Evolutionary conservation across 202 grass and related monocot species (phyloP).

Genomic region (Thinopyrum obtusiflorum): DNA sequence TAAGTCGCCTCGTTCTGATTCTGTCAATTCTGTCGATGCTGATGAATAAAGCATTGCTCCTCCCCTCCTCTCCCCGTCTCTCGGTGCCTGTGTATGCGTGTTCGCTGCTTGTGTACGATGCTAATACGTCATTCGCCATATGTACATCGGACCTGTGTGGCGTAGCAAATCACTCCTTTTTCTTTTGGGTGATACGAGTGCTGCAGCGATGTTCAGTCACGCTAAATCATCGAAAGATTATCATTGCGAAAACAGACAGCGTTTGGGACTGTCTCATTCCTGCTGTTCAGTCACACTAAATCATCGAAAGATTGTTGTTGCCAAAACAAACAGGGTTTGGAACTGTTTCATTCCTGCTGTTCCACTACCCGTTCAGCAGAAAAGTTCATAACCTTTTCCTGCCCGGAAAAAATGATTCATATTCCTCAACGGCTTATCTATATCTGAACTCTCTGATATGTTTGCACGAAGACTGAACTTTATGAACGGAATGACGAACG

Average conservation of each 20-base stretch:
- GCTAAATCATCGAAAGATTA: conserved; percentile 2
- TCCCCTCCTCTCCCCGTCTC: not conserved
- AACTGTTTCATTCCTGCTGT: not conserved
- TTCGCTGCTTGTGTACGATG: not conserved
- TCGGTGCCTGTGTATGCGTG: not conserved
- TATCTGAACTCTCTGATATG: not conserved
- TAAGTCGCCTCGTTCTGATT: not conserved
- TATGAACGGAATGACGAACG: not conserved
- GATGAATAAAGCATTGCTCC: not conserved
- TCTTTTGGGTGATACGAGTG: not conserved
- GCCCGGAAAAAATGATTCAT: not conserved
- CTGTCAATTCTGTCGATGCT: not conserved
- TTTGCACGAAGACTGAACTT: not conserved
- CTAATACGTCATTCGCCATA: not conserved
- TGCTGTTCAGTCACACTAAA: not conserved
- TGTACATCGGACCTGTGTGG: not conserved
- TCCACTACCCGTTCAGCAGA: conserved; percentile 4
- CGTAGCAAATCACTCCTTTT: not conserved
- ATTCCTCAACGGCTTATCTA: not conserved
- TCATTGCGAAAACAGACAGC: not conserved
- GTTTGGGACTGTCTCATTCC: not conserved
- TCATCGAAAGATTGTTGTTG: conserved; percentile 2
- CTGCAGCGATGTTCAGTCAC: not conserved
- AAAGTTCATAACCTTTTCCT: not conserved
- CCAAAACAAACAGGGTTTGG: not conserved